Conservation (phyloP, 2,329 filamentous ascomycete species). For the Aspergillus viridinutans region DNA sequence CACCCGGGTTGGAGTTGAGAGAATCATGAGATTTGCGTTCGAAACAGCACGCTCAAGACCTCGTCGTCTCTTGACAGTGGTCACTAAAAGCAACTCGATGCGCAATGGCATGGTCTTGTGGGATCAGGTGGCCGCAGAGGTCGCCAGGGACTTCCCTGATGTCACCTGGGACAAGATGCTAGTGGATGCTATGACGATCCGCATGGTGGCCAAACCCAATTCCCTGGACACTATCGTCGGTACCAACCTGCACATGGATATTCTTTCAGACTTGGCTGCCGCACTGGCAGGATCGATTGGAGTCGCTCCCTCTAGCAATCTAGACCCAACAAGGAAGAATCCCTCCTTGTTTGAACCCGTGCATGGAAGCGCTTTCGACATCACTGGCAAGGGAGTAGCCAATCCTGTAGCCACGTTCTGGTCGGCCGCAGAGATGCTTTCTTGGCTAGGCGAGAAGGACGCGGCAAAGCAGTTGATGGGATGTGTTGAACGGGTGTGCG, state of each 20-base stretch:
- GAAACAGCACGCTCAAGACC: slow-evolving; percentile 47
- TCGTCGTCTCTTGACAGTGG: slow-evolving; percentile 49
- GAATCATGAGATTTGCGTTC: slow-evolving; percentile 53
- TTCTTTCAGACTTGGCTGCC: slow-evolving; percentile 66
- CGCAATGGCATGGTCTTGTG: slow-evolving; percentile 55
- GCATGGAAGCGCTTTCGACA: slow-evolving; percentile 61
- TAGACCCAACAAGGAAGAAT: slow-evolving; percentile 59
- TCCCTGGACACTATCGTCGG: slow-evolving; percentile 52
- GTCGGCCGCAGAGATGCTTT: slow-evolving; percentile 65
- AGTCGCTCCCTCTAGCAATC: slow-evolving; percentile 65
- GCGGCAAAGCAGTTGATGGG: slow-evolving; percentile 56
- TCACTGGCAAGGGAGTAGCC: slow-evolving; percentile 58
- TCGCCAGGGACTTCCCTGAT: slow-evolving; percentile 48
- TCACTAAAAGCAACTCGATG: slow-evolving; percentile 55
- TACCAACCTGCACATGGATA: slow-evolving; percentile 60
- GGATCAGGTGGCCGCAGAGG: slow-evolving; percentile 49
- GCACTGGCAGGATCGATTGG: slow-evolving; percentile 67
- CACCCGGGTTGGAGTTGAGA: slow-evolving; percentile 48
- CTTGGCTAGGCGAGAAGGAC: slow-evolving; percentile 56
- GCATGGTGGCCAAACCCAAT: slow-evolving; percentile 51
- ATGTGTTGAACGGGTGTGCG: slow-evolving; percentile 59
- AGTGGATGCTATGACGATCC: slow-evolving; percentile 54
- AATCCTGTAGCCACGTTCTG: slow-evolving; percentile 65
- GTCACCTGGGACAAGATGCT: slow-evolving; percentile 53
- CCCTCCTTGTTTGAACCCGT: slow-evolving; percentile 61